Evolutionary conservation across 805 yeast species (phyloP).

Genomic region (Sporopachydermia quercuum): DNA sequence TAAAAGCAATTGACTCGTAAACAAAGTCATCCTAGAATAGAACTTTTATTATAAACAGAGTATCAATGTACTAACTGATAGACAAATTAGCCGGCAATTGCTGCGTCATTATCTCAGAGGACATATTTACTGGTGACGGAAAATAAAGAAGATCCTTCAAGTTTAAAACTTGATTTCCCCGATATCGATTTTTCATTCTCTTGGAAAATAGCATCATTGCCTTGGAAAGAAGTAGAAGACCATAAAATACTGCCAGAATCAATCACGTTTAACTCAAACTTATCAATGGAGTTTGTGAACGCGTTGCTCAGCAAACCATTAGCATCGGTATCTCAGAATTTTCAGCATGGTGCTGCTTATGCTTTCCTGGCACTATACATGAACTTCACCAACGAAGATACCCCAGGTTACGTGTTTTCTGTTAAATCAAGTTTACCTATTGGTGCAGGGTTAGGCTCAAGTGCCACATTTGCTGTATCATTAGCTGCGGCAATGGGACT

Average conservation of each 20-base stretch:
- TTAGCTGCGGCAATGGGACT: constrained; percentile 58
- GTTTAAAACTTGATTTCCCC: constrained; percentile 60
- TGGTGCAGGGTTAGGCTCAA: constrained; percentile 94
- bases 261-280: constrained; percentile 8
- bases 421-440: constrained; percentile 80
- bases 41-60: too few species aligned
- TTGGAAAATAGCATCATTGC: constrained; percentile 51
- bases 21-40: too few species aligned
- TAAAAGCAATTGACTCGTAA: neutral
- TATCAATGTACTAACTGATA: too few species aligned
- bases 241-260: constrained; percentile 9
- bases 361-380: constrained; percentile 71
- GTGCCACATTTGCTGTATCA: constrained; percentile 82
- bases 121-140: constrained; percentile 61
- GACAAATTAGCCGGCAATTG: constrained; percentile 76
- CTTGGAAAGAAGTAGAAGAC: constrained; percentile 31
- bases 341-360: constrained; percentile 65
- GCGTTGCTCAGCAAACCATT: constrained; percentile 29
- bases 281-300: constrained; percentile 32
- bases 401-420: constrained; percentile 41
- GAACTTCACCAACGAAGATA: constrained; percentile 32
- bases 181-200: constrained; percentile 53
- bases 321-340: constrained; percentile 30
- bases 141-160: constrained; percentile 22
- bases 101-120: constrained; percentile 81